Conservation (phyloP, 2,329 filamentous ascomycete genomes). For the Exophiala xenobiotica region DNA sequence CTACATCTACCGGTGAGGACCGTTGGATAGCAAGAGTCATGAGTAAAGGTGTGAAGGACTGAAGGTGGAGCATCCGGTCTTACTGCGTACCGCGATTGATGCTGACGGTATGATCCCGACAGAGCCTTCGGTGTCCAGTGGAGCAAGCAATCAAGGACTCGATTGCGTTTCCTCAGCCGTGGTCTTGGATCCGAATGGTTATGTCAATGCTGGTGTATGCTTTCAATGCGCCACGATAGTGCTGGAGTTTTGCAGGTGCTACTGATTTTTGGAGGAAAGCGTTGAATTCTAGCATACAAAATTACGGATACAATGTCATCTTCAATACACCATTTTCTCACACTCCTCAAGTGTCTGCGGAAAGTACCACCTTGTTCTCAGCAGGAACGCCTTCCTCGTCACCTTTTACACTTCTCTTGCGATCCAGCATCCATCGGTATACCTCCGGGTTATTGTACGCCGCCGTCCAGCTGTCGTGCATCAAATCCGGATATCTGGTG, state of each 20-base stretch:
- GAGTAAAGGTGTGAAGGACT: not conserved
- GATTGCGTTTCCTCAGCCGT: too few species aligned
- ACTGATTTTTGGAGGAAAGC: not conserved
- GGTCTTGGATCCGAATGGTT: too few species aligned
- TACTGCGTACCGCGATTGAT: too few species aligned
- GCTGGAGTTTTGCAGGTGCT: too few species aligned
- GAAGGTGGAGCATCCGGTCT: too few species aligned
- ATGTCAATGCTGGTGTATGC: too few species aligned
- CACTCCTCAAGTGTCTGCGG: not conserved
- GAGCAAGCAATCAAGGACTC: too few species aligned
- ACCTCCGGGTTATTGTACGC: constrained; percentile 19
- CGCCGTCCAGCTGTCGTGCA: constrained; percentile 23
- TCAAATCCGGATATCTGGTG: constrained; percentile 17
- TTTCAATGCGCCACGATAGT: too few species aligned
- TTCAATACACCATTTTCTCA: not conserved
- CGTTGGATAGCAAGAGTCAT: not conserved
- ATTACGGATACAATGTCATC: not conserved
- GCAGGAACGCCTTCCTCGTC: constrained; percentile 18
- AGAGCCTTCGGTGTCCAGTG: too few species aligned
- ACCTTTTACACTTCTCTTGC: constrained; percentile 9
- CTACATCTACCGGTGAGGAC: not conserved
- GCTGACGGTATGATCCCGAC: too few species aligned
- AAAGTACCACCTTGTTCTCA: constrained; percentile 15
- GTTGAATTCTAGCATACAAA: not conserved
- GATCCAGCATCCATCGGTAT: constrained; percentile 20